Evolutionary conservation across 352 stramenopile species (phyloP).

Genomic region (Peronospora farinosa): DNA sequence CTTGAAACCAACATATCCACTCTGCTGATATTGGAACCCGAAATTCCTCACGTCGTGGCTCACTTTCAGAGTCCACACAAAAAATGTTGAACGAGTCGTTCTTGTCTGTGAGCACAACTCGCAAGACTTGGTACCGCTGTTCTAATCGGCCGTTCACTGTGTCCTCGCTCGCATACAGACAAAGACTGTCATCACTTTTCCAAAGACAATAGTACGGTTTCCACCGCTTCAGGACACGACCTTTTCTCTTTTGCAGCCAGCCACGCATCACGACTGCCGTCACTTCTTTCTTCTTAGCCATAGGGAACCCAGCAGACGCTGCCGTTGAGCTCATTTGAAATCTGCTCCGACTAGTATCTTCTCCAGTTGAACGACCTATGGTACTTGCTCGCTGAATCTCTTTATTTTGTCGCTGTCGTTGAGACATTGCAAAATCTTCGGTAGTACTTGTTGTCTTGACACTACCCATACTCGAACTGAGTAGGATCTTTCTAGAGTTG

Average conservation of each 20-base stretch:
- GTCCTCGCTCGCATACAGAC: constrained; percentile 51
- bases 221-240: constrained; percentile 52
- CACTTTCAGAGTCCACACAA: constrained; percentile 34
- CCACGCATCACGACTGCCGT: constrained; percentile 32
- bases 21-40: constrained; percentile 30
- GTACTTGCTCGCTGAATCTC: constrained; percentile 1
- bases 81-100: constrained; percentile 53
- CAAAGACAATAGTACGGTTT: constrained; percentile 51
- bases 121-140: constrained; percentile 42
- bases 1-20: constrained; percentile 46
- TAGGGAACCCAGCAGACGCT: constrained; percentile 15
- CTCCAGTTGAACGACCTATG: neutral
- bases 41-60: constrained; percentile 44
- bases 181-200: constrained; percentile 46
- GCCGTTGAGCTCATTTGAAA: constrained; percentile 21
- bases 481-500: constrained; percentile 7
- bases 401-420: constrained; percentile 11
- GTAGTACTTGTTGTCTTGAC: constrained; percentile 22
- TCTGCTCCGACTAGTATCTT: constrained; percentile 1
- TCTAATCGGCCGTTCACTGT: constrained; percentile 46
- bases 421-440: constrained; percentile 38
- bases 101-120: constrained; percentile 40
- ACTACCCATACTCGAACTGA: constrained; percentile 22
- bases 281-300: constrained; percentile 26
- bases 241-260: constrained; percentile 50